Conservation (phyloP, 2,329 filamentous ascomycete genomes). For the Aspergillus sp. region DNA sequence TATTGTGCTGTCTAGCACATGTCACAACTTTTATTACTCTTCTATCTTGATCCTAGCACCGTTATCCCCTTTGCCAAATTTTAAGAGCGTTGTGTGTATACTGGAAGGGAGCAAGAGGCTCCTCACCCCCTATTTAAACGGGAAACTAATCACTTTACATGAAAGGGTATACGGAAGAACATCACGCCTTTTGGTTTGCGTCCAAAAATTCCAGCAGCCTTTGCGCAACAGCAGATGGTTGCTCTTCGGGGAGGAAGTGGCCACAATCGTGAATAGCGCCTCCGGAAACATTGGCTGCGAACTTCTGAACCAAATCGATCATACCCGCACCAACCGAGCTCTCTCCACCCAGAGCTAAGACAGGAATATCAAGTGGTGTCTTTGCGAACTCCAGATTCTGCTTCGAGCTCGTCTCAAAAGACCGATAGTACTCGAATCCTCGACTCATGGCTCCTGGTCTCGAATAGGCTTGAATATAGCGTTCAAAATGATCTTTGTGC, state of each 20-base stretch:
- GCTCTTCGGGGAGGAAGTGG: conserved; percentile 30
- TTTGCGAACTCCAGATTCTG: conserved; percentile 27
- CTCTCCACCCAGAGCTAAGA: conserved; percentile 20
- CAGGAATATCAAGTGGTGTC: conserved; percentile 22
- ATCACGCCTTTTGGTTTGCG: background rate
- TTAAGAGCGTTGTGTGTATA: too few relatives aligned
- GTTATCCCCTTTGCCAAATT: too few relatives aligned
- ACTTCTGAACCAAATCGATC: conserved; percentile 17
- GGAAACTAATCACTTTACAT: too few relatives aligned
- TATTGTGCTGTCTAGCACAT: too few relatives aligned
- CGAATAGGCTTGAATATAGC: conserved; percentile 26
- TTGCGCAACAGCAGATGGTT: conserved; percentile 22
- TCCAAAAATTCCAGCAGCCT: conserved; percentile 20
- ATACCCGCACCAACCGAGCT: conserved; percentile 18
- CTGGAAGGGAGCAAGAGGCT: too few relatives aligned
- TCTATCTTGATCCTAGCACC: too few relatives aligned
- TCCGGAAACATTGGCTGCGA: conserved; percentile 24
- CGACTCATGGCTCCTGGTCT: conserved; percentile 28
- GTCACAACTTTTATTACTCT: too few relatives aligned
- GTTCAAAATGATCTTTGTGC: conserved; percentile 19
- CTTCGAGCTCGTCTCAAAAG: conserved; percentile 22
- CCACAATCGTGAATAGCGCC: conserved; percentile 28
- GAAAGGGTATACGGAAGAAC: too few relatives aligned
- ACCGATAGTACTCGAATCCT: conserved; percentile 31
- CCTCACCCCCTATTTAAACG: too few relatives aligned